These are phyloP conservation scores for Pichia scutulata DNA, from an alignment of 805 yeast species.

Conservation along the genomic window DNA sequence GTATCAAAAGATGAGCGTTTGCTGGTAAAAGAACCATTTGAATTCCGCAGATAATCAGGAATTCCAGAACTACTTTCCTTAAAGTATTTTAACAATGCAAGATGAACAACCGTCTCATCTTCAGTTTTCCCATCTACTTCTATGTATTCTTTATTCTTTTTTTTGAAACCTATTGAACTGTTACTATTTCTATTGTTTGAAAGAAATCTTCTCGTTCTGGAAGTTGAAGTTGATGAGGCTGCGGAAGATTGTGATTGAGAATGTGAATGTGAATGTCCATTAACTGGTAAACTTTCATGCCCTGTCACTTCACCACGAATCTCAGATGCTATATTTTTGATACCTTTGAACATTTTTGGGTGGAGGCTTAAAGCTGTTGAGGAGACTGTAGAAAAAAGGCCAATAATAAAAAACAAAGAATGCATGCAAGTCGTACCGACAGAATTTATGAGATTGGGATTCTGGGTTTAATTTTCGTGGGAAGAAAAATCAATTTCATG, in stretches of 20 bases:
- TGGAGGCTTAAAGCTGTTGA: no score
- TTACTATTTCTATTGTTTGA: background rate
- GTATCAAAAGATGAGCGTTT: background rate
- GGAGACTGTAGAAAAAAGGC: background rate
- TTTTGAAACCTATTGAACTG: background rate
- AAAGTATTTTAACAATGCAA: constrained; percentile 25
- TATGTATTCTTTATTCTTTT: background rate
- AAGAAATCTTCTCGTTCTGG: constrained; percentile 4
- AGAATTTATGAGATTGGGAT: background rate
- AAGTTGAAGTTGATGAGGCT: background rate
- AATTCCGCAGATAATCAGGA: constrained; percentile 20
- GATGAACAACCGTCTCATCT: constrained; percentile 28
- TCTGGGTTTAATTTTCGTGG: background rate
- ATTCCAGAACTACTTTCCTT: constrained; percentile 13
- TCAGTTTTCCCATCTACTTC: constrained; percentile 30
- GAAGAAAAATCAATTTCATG: background rate
- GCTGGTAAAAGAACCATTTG: background rate
- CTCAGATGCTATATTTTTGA: constrained; percentile 19
- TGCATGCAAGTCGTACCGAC: no score
- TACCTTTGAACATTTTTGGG: constrained; percentile 12
- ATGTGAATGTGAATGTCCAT: background rate
- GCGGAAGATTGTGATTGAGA: background rate
- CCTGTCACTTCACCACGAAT: constrained; percentile 1
- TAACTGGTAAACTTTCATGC: background rate
- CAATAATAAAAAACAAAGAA: no score